phyloP scores from a whole-genome alignment of 495 filamentous ascomycete genomes.

The Penicillium cosmopolitanum region DNA sequence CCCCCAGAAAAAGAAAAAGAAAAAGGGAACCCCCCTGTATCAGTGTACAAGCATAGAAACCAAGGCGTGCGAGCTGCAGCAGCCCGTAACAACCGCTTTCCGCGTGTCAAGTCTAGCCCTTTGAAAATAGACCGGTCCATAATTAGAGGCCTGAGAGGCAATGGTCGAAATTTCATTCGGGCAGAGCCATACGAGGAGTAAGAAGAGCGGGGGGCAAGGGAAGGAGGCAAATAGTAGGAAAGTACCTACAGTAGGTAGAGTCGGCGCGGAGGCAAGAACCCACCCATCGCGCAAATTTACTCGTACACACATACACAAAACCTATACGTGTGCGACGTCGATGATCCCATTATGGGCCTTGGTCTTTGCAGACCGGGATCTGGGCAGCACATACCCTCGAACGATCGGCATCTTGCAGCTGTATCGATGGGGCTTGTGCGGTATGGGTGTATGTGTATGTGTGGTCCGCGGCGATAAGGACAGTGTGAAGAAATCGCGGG shows the following conservation, averaged over 20 bases:
- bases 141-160: conserved; percentile 9
- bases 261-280: conserved; percentile 1
- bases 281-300: neutral
- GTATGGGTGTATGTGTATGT: neutral
- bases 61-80: conserved; percentile 6
- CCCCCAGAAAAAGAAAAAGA: neutral
- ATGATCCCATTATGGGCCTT: conserved; percentile 6
- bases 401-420: conserved; percentile 1
- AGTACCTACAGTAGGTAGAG: neutral
- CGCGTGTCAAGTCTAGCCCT: conserved; percentile 13
- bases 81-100: conserved; percentile 7
- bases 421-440: conserved; percentile 1
- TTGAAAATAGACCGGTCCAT: conserved; percentile 13
- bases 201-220: neutral
- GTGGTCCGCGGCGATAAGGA: neutral
- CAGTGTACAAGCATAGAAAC: conserved; percentile 5
- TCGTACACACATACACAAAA: neutral
- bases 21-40: conserved; percentile 5
- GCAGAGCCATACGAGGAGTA: neutral
- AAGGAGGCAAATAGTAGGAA: neutral
- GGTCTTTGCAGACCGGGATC: neutral
- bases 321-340: neutral
- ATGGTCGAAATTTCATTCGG: conserved; percentile 13
- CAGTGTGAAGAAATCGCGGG: neutral
- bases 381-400: neutral